Evolutionary conservation across 2,329 filamentous ascomycete species (phyloP).

Genomic region (Phaeoacremonium minimum): DNA sequence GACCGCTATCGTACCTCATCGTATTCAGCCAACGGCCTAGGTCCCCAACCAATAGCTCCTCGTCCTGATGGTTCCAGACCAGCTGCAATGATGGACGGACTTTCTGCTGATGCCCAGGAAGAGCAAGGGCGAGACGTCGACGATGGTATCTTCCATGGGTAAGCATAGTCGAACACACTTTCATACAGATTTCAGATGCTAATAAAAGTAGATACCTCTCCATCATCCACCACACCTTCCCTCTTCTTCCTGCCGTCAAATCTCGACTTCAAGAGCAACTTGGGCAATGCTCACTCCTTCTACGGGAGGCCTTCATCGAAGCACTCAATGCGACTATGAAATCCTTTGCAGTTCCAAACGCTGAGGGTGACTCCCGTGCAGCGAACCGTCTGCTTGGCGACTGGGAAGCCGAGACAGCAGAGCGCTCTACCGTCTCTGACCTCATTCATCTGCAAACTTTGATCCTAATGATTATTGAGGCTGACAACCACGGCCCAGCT

Average conservation of each 20-base stretch:
- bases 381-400: constrained; percentile 44
- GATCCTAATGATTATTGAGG: constrained; percentile 61
- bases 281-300: constrained; percentile 46
- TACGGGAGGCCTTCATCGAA: constrained; percentile 61
- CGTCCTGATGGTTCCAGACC: constrained; percentile 14
- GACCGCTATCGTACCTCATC: constrained; percentile 17
- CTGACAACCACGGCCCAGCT: constrained; percentile 49
- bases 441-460: constrained; percentile 64
- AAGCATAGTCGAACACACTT: constrained; percentile 1
- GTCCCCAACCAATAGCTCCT: constrained; percentile 37
- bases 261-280: constrained; percentile 52
- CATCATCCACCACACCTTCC: constrained; percentile 62
- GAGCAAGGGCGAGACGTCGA: neutral
- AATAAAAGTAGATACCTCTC: constrained; percentile 59
- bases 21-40: constrained; percentile 37
- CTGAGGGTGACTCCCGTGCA: constrained; percentile 32
- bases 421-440: constrained; percentile 33
- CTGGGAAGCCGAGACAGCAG: constrained; percentile 41
- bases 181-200: too few relatives aligned
- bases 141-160: constrained; percentile 1
- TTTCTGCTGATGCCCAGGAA: neutral
- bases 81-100: neutral
- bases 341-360: constrained; percentile 36
- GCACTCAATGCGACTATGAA: constrained; percentile 58
- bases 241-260: constrained; percentile 57